phyloP scores from a whole-genome alignment of 176 grass and related monocot genomes.

The Carex kokanica region DNA sequence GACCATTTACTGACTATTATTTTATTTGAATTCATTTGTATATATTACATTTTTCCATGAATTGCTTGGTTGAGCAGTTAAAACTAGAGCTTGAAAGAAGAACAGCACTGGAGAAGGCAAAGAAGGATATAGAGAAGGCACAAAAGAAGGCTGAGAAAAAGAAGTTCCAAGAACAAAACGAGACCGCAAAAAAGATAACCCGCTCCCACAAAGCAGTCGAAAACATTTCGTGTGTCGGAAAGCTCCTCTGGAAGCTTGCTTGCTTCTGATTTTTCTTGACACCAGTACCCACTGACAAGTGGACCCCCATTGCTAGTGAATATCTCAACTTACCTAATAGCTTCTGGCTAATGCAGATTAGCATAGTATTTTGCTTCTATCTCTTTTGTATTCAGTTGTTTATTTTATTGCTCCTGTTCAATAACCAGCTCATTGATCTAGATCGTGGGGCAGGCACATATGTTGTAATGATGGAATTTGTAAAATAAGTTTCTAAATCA shows the following conservation, averaged over 20 bases:
- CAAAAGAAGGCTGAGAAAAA: constrained; percentile 63
- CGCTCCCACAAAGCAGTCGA: constrained; percentile 43
- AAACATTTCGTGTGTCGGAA: constrained; percentile 65
- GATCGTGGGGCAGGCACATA: neutral
- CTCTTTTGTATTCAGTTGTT: neutral
- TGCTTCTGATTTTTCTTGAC: constrained; percentile 47
- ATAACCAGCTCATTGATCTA: neutral
- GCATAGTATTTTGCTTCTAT: constrained; percentile 24
- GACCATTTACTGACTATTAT: neutral
- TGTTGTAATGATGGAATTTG: neutral
- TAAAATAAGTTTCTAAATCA: neutral
- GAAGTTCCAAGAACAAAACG: constrained; percentile 55
- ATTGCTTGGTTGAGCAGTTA: constrained; percentile 37
- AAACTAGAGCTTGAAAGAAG: constrained; percentile 55
- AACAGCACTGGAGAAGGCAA: constrained; percentile 48
- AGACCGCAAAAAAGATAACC: constrained; percentile 39
- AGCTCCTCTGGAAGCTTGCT: constrained; percentile 60
- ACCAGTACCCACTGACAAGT: constrained; percentile 7
- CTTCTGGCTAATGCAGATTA: neutral
- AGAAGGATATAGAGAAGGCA: constrained; percentile 41
- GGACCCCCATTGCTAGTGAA: constrained; percentile 25
- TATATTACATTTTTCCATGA: neutral
- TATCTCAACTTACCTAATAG: neutral
- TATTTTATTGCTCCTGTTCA: neutral
- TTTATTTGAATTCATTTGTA: neutral